Evolutionary conservation across 2,329 filamentous ascomycete species (phyloP), one percentile per base, ranked within the genome.

Genomic region (Pseudomassariella vexata): DNA sequence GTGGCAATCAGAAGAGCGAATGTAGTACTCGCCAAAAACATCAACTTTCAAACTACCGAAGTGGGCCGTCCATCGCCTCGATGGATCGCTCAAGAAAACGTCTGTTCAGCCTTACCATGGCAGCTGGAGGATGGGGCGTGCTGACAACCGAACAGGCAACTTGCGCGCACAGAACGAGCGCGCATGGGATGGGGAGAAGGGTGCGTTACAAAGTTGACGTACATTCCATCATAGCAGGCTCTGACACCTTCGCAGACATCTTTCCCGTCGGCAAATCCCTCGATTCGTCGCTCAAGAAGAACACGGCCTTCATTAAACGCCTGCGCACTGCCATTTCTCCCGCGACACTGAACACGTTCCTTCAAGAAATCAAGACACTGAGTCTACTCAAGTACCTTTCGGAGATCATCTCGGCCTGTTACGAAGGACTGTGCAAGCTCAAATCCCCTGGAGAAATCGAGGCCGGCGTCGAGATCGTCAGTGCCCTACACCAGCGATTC

Each of bases 261-360:
- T 87, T 94, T 52, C 63, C 76, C 33, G 79, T 92, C 47, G 80
- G 77, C 58, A 74, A 76, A 53, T 83, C 85, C 19, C 81, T 96
- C 52, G 90, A 96, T 60, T 95, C 90, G 32, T 92, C 89, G 31
- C 72, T 96, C 59, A 95, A 95, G 66, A 96, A 95, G 69, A 96
- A 96, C 52, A 96, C 90, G 4, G 88, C 89, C 45, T 95, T 96
- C 59, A 96, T 96, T 55, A 95, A 95, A 63, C 86, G 90, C 52
- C 72, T 96, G 35, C 85, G 90, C 48, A 95, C 90, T 37, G 85
- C 87, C 38, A 81, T 96, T 42, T 89, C 84, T 42, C 66, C 85
- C 29, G 71, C 87, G 35, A 85, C 84, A 34, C 78, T 89, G 34
- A 69, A 76, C 45, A 92, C 87, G 37, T 94, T 96, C 61, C 66